Evolutionary conservation across 225 moss, liverwort and hornwort genomes (phyloP).

Genomic region (Physcomitrellopsis africana): DNA sequence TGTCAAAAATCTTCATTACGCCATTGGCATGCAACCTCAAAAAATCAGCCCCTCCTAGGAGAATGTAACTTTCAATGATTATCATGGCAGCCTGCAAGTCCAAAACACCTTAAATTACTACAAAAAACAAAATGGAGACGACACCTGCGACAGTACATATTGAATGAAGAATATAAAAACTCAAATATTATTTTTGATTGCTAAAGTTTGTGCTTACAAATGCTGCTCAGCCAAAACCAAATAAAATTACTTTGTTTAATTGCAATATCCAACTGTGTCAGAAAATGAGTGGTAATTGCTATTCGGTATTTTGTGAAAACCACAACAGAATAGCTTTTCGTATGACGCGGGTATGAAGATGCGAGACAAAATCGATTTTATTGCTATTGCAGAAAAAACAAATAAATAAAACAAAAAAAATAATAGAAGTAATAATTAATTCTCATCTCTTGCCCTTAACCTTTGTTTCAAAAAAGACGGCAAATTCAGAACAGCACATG

Average conservation of each 20-base stretch:
- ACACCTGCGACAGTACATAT: neutral
- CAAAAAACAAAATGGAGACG: conserved; percentile 3
- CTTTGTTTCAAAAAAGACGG: no score
- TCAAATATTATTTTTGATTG: neutral
- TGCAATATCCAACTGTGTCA: conserved; percentile 5
- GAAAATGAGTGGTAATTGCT: conserved; percentile 11
- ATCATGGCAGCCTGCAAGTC: conserved; percentile 81
- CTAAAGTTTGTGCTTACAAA: neutral
- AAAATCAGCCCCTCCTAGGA: conserved; percentile 90
- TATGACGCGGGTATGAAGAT: neutral
- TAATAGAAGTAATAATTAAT: neutral
- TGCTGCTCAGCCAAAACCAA: conserved; percentile 9
- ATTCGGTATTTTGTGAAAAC: neutral
- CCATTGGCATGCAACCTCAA: conserved; percentile 84
- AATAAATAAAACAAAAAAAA: neutral
- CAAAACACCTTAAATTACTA: conserved; percentile 24
- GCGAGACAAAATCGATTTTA: neutral
- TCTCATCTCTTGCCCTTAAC: no score
- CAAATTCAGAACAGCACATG: neutral
- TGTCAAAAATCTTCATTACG: conserved; percentile 87
- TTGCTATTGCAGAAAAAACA: neutral
- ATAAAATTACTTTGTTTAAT: conserved; percentile 14
- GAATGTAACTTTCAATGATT: conserved; percentile 92
- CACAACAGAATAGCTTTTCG: neutral
- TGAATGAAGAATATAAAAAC: neutral